Base-by-base conservation (phyloP, 805 yeast genomes). In the Saturnispora sekii region DNA sequence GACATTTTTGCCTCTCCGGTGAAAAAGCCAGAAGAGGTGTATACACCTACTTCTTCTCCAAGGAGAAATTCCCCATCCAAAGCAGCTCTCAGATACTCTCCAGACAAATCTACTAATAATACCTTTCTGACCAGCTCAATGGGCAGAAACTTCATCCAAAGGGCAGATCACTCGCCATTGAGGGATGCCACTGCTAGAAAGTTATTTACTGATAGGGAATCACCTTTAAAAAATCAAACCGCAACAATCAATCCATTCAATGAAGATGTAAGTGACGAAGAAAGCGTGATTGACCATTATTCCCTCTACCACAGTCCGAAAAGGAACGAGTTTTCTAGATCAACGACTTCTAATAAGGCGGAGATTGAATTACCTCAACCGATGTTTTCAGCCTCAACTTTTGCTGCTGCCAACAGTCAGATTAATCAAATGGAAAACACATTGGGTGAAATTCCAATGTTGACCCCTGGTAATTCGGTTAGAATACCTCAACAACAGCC, bases 351-450 rank as follows among this genome's bases (percentile, higher is more conserved):
- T 30, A 56, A 54, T 47, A 51, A 40, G 31, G 57, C 81, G 38
- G 69, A 76, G 36, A 58, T 79, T 31, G 78, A 76, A 31, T 77
- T 77, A 4, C 84, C 82, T n/a, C 76, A 73, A 53, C 85, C 84
- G 43, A 75, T 76, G 41, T 80, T 75, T 59, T 77, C 76, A 18
- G 79, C 78, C 10, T 73, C 73, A 41, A 77, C 81, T 2, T 79
- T 69, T 61, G 81, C 81, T 2, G 81, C 77, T 42, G 83, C 83
- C 2, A 64, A 67, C 43, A 48, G 65, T 56, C 59, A 53, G n/a
- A 14, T 41, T 6, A 35, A 39, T 29, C 34, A 34, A 17, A 10
- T 39, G 10, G 49, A 50, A 17, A 51, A 53, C 42, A 59, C 64
- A 12, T 55, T 60, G 17, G 46, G 46, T n/a, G 47, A 48, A 15